Evolutionary conservation across 2,329 filamentous ascomycete species (phyloP), one percentile per base, ranked within the genome.

Genomic region (Beauveria sp.): DNA sequence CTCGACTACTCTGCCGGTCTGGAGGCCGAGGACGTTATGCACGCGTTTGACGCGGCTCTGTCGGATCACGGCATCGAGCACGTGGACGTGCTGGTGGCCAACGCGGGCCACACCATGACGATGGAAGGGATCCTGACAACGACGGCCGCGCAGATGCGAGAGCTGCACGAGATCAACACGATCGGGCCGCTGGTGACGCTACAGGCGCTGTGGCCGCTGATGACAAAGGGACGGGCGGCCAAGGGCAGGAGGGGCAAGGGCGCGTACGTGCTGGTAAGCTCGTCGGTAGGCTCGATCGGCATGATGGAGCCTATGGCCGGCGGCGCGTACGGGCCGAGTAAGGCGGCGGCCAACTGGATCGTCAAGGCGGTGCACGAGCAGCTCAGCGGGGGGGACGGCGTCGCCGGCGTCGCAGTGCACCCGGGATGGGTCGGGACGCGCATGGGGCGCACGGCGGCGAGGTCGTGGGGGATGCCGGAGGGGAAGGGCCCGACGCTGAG

Each of bases 41-140:
- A 70, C 12, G 63, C 74, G 4, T 59, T 66, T 12, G 63, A 9
- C 1, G 65, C 74, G 5, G 66, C 69, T 14, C 20, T 54, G 12
- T 20, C 30, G 3, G 50, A 28, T 22, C 12, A 22, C 4, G 41
- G 50, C 22, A 61, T 80, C 64, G 64, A 65, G 16, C 67, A 73
- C 20, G 67, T 84, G n/a, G 80, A 84, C 50, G 67, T 80, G 7
- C 73, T 84, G 3, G 76, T 84, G 63, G 78, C 77, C 61, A 84
- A 84, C 63, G 80, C 80, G 0, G 80, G 76, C 2, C 73, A 77
- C 22, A 67, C 66, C 16, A 67, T 68, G 10, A 65, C 68, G 44
- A 72, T 70, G 62, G 68, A 66, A 1, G 64, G 68, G 1, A 69
- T 73, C 0, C 55, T 65, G 5, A 65, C 69, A 24, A 75, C 56